Evolutionary conservation across 305 asterid species (phyloP).

Genomic region (Petunia hybrid): DNA sequence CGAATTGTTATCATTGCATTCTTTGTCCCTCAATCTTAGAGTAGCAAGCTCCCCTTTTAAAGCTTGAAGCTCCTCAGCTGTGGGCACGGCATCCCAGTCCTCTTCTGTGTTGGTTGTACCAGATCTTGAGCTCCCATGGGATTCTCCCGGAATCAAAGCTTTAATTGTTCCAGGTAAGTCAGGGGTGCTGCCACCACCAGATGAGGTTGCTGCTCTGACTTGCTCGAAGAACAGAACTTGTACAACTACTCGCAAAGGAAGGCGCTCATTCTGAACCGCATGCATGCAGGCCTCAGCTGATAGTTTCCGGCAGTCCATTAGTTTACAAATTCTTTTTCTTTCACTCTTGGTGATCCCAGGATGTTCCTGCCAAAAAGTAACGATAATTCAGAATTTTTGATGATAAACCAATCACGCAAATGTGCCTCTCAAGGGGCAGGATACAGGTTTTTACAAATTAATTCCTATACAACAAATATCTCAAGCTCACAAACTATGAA

Average conservation of each 20-base stretch:
- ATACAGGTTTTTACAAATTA: not conserved
- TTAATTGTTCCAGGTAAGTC: slow-evolving; percentile 54
- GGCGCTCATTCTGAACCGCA: slow-evolving; percentile 85
- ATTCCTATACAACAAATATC: not conserved
- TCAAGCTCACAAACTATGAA: not conserved
- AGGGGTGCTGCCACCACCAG: slow-evolving; percentile 54
- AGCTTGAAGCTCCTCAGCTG: slow-evolving; percentile 61
- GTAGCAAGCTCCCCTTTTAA: slow-evolving; percentile 62
- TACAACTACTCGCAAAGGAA: slow-evolving; percentile 77
- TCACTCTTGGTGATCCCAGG: slow-evolving; percentile 73
- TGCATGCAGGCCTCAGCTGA: slow-evolving; percentile 79
- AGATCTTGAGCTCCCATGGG: slow-evolving; percentile 74
- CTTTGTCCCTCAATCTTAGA: slow-evolving; percentile 48
- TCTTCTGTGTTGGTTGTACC: slow-evolving; percentile 78
- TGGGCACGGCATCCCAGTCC: slow-evolving; percentile 67
- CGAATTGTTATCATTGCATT: slow-evolving; percentile 31
- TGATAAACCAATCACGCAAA: not conserved
- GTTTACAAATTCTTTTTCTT: slow-evolving; percentile 69
- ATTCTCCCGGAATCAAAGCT: slow-evolving; percentile 58
- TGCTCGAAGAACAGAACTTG: slow-evolving; percentile 86
- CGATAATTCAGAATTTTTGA: not conserved
- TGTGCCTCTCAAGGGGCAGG: not conserved
- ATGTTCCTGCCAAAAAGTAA: slow-evolving; percentile 59
- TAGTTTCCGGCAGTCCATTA: slow-evolving; percentile 82
- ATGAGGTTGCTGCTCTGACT: slow-evolving; percentile 50